These are phyloP conservation scores for Didymella lethalis DNA, from an alignment of 2,329 filamentous ascomycete genomes.

Conservation along the genomic window DNA sequence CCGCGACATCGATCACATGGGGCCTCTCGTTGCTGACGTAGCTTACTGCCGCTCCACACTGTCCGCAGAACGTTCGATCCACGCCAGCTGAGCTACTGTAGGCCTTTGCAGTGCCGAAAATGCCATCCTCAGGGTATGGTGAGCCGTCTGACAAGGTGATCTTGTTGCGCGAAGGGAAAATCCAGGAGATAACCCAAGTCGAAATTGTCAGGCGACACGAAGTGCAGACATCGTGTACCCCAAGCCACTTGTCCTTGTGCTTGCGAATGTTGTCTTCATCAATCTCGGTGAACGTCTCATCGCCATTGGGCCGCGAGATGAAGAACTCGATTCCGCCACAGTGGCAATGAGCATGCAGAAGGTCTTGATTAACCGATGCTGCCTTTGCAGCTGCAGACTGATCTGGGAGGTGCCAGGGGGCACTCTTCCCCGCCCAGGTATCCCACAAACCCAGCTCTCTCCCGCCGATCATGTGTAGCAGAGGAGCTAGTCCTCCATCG, in stretches of 20 bases:
- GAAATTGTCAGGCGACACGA: slow-evolving; percentile 68
- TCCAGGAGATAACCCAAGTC: slow-evolving; percentile 71
- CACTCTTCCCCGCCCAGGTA: slow-evolving; percentile 8
- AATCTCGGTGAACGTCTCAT: slow-evolving; percentile 39
- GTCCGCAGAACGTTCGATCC: slow-evolving; percentile 67
- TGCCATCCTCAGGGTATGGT: slow-evolving; percentile 47
- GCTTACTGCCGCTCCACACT: slow-evolving; percentile 71
- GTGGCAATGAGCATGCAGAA: slow-evolving; percentile 59
- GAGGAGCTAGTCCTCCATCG: slow-evolving; percentile 51
- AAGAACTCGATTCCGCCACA: slow-evolving; percentile 65
- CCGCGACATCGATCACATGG: slow-evolving; percentile 58
- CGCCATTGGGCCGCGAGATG: slow-evolving; percentile 62
- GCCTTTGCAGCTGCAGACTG: neutral
- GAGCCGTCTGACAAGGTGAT: slow-evolving; percentile 53
- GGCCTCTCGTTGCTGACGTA: slow-evolving; percentile 63
- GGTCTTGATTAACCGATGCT: neutral
- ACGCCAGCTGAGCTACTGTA: slow-evolving; percentile 65
- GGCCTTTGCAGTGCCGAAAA: slow-evolving; percentile 56
- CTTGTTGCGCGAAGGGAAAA: slow-evolving; percentile 71
- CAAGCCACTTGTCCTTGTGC: slow-evolving; percentile 36
- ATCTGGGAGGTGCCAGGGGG: neutral
- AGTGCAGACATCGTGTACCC: slow-evolving; percentile 61
- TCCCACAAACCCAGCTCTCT: slow-evolving; percentile 41
- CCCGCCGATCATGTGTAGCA: slow-evolving; percentile 37
- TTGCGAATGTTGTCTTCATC: slow-evolving; percentile 17